Evolutionary conservation across 805 yeast species (phyloP).

Genomic region (Millerago galiae): DNA sequence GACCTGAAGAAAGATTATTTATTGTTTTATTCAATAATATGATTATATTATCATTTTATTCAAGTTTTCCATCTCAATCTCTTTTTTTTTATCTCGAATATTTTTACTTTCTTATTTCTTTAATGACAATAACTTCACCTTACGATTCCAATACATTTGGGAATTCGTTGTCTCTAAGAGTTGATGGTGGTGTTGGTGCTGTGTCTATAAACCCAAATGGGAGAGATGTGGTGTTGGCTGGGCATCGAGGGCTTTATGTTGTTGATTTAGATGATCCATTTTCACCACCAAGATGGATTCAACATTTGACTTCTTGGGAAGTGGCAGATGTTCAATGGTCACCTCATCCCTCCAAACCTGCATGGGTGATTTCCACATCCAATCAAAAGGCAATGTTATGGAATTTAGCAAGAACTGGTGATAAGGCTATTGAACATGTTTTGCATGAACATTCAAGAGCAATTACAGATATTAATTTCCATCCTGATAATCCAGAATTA

Average conservation of each 20-base stretch:
- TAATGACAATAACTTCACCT: constrained; percentile 18
- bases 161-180: constrained; percentile 72
- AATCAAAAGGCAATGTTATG: constrained; percentile 94
- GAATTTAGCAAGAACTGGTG: constrained; percentile 70
- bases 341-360: constrained; percentile 77
- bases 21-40: too few species aligned
- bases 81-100: background rate
- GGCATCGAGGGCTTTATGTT: constrained; percentile 70
- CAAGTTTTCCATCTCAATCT: too few species aligned
- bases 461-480: constrained; percentile 92
- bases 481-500: constrained; percentile 77
- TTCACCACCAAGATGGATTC: constrained; percentile 90
- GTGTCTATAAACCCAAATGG: constrained; percentile 88
- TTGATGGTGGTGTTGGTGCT: constrained; percentile 89
- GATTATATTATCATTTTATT: too few species aligned
- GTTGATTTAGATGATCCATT: constrained; percentile 96
- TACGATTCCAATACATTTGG: constrained; percentile 61
- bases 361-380: constrained; percentile 90
- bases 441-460: constrained; percentile 90
- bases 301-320: constrained; percentile 92
- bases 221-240: constrained; percentile 89
- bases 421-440: constrained; percentile 76
- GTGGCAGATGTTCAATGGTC: constrained; percentile 99
- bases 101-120: background rate
- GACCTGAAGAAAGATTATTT: too few species aligned